Conservation (phyloP, 164 flowering plant species). For the Liriodendron chinense region DNA sequence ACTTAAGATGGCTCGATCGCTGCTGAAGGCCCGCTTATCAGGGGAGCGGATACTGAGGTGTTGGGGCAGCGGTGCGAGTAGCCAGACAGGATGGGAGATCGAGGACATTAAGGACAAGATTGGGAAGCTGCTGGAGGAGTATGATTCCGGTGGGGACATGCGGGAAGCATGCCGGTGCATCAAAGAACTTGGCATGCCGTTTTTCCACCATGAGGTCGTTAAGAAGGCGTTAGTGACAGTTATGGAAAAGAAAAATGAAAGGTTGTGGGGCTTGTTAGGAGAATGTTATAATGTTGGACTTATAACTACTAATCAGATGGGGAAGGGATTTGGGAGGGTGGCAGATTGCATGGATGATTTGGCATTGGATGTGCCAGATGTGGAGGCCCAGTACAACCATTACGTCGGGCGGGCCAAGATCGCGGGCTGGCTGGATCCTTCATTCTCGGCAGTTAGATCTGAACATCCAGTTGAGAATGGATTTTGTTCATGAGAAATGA, state of each 20-base stretch:
- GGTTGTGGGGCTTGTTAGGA: slow-evolving; percentile 46
- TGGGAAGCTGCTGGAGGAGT: slow-evolving; percentile 62
- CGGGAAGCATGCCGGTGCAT: slow-evolving; percentile 71
- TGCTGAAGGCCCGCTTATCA: slow-evolving; percentile 59
- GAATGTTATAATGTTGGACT: slow-evolving; percentile 52
- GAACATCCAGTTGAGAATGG: slow-evolving; percentile 28
- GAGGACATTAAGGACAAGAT: slow-evolving; percentile 78
- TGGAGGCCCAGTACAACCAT: slow-evolving; percentile 32
- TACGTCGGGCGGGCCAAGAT: slow-evolving; percentile 43
- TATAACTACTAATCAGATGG: slow-evolving; percentile 65
- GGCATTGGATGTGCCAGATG: slow-evolving; percentile 75
- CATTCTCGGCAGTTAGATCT: slow-evolving; percentile 22
- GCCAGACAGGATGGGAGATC: slow-evolving; percentile 50
- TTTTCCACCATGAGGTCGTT: slow-evolving; percentile 83
- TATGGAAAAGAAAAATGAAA: slow-evolving; percentile 55
- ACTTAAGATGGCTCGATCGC: slow-evolving; percentile 55
- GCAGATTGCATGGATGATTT: slow-evolving; percentile 65
- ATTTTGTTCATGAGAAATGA: slow-evolving; percentile 17
- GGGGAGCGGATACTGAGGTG: slow-evolving; percentile 65
- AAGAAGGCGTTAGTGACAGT: slow-evolving; percentile 58
- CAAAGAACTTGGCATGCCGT: slow-evolving; percentile 73
- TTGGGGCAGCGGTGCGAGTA: slow-evolving; percentile 62
- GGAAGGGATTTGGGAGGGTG: slow-evolving; percentile 60
- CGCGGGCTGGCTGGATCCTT: slow-evolving; percentile 57
- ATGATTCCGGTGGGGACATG: slow-evolving; percentile 63